A percentile compares a stretch with the other conserved stretches of the same genome.
phyloP scores from a whole-genome alignment of 345 rosid species.

The Melaleuca alternifolia region DNA sequence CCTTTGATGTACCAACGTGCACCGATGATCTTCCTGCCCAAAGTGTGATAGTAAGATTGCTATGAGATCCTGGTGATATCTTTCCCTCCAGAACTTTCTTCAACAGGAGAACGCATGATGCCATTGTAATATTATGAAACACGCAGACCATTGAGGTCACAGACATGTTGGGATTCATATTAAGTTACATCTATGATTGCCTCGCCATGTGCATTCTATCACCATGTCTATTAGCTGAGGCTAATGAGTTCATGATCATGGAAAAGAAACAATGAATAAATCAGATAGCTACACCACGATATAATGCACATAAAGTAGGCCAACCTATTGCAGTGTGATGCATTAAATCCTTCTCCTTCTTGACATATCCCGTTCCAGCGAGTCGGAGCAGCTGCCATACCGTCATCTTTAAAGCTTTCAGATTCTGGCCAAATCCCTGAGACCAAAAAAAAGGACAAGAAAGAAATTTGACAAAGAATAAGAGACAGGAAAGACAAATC shows the following conservation, averaged over 20 bases:
- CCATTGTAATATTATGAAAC: not conserved
- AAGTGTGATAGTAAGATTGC: not conserved
- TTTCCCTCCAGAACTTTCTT: not conserved
- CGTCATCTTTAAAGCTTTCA: conserved; percentile 37
- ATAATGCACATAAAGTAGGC: not conserved
- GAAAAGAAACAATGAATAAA: not conserved
- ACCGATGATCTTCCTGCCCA: conserved; percentile 33
- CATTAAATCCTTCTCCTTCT: conserved; percentile 36
- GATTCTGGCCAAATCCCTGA: conserved; percentile 67
- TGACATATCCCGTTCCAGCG: conserved; percentile 55
- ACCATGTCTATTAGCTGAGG: not conserved
- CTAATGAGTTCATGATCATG: not conserved
- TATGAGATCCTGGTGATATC: not conserved
- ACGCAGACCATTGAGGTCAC: not conserved
- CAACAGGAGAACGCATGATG: not conserved
- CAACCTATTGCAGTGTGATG: conserved; percentile 29
- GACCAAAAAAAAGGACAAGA: not conserved
- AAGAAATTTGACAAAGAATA: not conserved
- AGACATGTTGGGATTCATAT: not conserved
- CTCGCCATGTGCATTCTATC: not conserved
- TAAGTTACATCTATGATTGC: not conserved
- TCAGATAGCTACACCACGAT: not conserved
- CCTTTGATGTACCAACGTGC: conserved; percentile 38
- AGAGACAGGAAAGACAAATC: not conserved
- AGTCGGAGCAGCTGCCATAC: conserved; percentile 30